These are phyloP conservation scores for Leccinum griseonigrum DNA, from an alignment of 1,284 basidiomycete genomes.

Conservation along the genomic window DNA sequence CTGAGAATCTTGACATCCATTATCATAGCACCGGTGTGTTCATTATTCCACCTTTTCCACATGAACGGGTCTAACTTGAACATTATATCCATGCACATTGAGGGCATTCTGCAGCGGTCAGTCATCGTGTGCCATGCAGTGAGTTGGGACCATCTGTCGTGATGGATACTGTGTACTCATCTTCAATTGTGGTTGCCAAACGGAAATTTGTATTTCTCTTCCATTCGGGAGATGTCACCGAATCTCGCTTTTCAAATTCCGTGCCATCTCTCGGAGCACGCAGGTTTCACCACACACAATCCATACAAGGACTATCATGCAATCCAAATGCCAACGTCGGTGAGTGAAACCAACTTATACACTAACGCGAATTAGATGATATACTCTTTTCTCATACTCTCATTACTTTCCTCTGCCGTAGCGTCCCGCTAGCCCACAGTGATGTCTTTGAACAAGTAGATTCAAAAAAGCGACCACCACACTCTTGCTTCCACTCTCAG, in stretches of 20 bases:
- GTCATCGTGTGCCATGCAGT: slow-evolving; percentile 63
- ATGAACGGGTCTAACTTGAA: slow-evolving; percentile 8
- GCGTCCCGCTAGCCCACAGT: not conserved
- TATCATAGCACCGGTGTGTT: slow-evolving; percentile 64
- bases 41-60: slow-evolving; percentile 9
- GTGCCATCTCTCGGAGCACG: not conserved
- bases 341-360: not conserved
- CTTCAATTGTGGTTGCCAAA: slow-evolving; percentile 48
- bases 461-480: not conserved
- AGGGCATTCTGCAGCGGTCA: slow-evolving; percentile 68
- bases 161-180: slow-evolving; percentile 57
- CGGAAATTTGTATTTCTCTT: not conserved
- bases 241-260: too few species aligned
- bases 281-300: not conserved
- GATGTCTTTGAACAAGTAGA: not conserved
- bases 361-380: not conserved
- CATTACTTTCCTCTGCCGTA: not conserved
- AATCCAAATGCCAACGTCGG: not conserved
- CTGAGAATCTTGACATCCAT: slow-evolving; percentile 64
- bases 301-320: not conserved
- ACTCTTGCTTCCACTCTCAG: not conserved
- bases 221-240: not conserved
- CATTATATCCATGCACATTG: slow-evolving; percentile 51
- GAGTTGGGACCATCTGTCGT: slow-evolving; percentile 67
- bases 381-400: not conserved